Percentiles rank a stretch among this genome's conserved stretches.
Evolutionary conservation across 768 basidiomycete genomes (phyloP).

Genomic region (Collybia nuda): DNA sequence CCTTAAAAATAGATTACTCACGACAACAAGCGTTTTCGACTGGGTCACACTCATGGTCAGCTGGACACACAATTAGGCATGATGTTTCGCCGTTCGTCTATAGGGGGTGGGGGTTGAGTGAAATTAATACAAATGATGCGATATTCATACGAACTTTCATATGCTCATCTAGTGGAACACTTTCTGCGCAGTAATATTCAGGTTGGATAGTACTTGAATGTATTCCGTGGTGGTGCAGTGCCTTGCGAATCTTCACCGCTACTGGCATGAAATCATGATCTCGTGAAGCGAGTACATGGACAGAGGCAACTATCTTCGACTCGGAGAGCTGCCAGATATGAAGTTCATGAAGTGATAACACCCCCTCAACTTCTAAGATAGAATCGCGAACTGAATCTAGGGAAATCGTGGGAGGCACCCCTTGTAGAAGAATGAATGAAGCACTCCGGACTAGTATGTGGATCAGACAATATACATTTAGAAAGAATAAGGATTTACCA

Average conservation of each 20-base stretch:
- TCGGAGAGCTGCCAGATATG: slow-evolving; percentile 99
- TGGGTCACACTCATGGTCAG: slow-evolving; percentile 67
- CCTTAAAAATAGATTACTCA: slow-evolving; percentile 37
- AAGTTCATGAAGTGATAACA: slow-evolving; percentile 85
- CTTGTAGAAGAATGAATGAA: slow-evolving; percentile 93
- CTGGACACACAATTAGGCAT: slow-evolving; percentile 73
- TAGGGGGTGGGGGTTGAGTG: slow-evolving; percentile 18
- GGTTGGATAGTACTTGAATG: slow-evolving; percentile 96
- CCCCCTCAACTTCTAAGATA: slow-evolving; percentile 82
- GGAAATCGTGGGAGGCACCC: slow-evolving; percentile 86
- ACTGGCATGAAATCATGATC: slow-evolving; percentile 90
- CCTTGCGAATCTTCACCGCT: slow-evolving; percentile 79
- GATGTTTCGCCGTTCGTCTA: slow-evolving; percentile 49
- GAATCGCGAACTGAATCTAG: slow-evolving; percentile 85
- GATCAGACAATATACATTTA: not conserved
- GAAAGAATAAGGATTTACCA: slow-evolving; percentile 42
- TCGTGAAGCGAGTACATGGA: slow-evolving; percentile 86
- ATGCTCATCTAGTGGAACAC: slow-evolving; percentile 42
- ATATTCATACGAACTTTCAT: slow-evolving; percentile 37
- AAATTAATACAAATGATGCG: slow-evolving; percentile 4
- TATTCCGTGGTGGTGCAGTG: slow-evolving; percentile 87
- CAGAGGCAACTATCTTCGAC: slow-evolving; percentile 90
- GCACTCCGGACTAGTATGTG: slow-evolving; percentile 70
- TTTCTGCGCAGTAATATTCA: slow-evolving; percentile 57
- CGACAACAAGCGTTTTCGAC: slow-evolving; percentile 78